Evolutionary conservation across 768 basidiomycete species (phyloP), one percentile per base, ranked within the genome.

Genomic region (Neoboletus magnificus): DNA sequence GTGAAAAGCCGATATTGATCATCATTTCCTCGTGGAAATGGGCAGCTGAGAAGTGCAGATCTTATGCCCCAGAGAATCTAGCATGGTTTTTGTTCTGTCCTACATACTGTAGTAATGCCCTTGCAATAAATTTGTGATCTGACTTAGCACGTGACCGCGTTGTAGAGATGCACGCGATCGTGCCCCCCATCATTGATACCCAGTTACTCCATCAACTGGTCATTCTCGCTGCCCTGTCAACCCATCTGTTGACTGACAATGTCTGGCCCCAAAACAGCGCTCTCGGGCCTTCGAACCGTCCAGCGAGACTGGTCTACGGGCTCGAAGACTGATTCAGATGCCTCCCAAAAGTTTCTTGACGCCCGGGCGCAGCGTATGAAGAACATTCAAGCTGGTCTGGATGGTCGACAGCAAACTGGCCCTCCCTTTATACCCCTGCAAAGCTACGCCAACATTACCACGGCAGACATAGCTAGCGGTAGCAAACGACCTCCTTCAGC

Each of bases 1-100:
- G 84, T 86, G 83, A 84, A 77, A 76, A 37, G 86, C 85, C 86
- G 71, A 87, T 55, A 88, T 52, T 49, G 57, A 85, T 48, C 76
- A 45, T 78, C 67, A 73, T 60, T 71, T 72, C 63, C 61, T 72
- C 74, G 82, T 71, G 64, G 68, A 71, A 77, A 77, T 74, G 82
- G 81, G 76, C 75, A 69, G 71, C 67, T 67, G 70, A 78, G 67
- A 76, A 71, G 65, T 77, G 76, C 68, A 50, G 68, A 60, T 70
- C 70, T 70, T 65, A 57, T 54, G 11, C 6, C 48, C 27, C 6
- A 50, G 56, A 59, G 65, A 66, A 66, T 69, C 62, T 71, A 52
- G 62, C 73, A 72, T 66, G 69, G 67, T 77, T 66, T 61, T 50
- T 54, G 52, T 60, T 57, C 70, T 69, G 72, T 66, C 71, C 67